Percentiles rank a stretch among this genome's conserved stretches.
Evolutionary conservation across 2,329 filamentous ascomycete genomes (phyloP).

Genomic region (Colletotrichum sp.): DNA sequence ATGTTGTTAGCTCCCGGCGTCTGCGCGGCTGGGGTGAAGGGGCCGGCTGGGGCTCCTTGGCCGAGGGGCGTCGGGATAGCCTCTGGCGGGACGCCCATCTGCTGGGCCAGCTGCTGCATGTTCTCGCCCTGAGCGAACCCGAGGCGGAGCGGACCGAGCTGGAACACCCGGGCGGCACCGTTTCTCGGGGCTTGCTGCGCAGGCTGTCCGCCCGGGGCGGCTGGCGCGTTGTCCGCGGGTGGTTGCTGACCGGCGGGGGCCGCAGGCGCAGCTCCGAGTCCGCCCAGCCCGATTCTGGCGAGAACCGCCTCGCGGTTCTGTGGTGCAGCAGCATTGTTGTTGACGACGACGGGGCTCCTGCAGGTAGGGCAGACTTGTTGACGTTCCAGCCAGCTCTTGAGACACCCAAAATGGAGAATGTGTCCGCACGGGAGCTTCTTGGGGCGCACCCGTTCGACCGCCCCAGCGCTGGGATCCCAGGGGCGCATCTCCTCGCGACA

Average conservation of each 20-base stretch:
- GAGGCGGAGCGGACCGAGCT: slow-evolving; percentile 76
- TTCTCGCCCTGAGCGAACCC: slow-evolving; percentile 77
- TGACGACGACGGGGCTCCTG: slow-evolving; percentile 79
- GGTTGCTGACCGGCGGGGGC: slow-evolving; percentile 37
- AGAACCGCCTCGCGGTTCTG: slow-evolving; percentile 40
- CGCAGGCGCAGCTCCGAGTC: slow-evolving; percentile 13
- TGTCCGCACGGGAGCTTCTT: slow-evolving; percentile 98
- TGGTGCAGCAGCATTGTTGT: slow-evolving; percentile 30
- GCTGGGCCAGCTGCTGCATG: slow-evolving; percentile 70
- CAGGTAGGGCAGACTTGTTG: slow-evolving; percentile 98
- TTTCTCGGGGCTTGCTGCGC: slow-evolving; percentile 27
- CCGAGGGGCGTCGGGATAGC: slow-evolving; percentile 17
- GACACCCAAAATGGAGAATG: slow-evolving; percentile 90
- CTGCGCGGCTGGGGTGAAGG: slow-evolving; percentile 23
- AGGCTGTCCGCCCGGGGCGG: slow-evolving; percentile 17
- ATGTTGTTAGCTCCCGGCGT: slow-evolving; percentile 31
- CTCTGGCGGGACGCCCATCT: slow-evolving; percentile 53
- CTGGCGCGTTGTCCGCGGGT: slow-evolving; percentile 28
- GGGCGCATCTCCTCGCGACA: slow-evolving; percentile 94
- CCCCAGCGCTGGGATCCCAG: slow-evolving; percentile 68
- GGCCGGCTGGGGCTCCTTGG: slow-evolving; percentile 9
- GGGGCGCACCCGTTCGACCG: slow-evolving; percentile 82
- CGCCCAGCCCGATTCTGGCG: slow-evolving; percentile 32
- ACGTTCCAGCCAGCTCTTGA: slow-evolving; percentile 95
- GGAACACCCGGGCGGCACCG: slow-evolving; percentile 65